Evolutionary conservation across 441 rosid species (phyloP), one percentile per base, ranked within the genome.

Genomic region (Viola pubescens): DNA sequence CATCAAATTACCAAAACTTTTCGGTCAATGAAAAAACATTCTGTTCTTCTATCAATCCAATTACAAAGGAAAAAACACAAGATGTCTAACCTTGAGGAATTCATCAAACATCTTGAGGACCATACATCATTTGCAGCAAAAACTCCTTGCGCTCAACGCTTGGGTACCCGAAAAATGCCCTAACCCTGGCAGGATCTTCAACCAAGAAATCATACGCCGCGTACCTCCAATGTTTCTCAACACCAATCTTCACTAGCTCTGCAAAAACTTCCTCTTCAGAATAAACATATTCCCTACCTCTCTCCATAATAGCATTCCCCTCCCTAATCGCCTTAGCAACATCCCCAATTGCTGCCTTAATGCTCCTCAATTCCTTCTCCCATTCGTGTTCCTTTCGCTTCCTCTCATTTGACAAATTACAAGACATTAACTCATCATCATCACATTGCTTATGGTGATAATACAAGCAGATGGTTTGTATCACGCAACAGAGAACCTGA

Each of bases 91-190:
- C 34, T 26, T 2, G 34, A 39, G 2, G 9, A 48, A 63, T 44
- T 10, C 56, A 49, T 57, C 41, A 57, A 9, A 37, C 14, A 4
- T 48, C 59, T 40, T 37, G 13, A 16, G 58, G 60, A 45, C 56
- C 72, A 60, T n/a, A 69, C 60, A 72, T 63, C 62, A 60, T 72
- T 41, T 56, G 54, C 6, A 59, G 48, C 68, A 68, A 56, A 50
- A 65, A 59, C 26, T 71, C 69, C 55, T 59, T 47, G 5, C 52
- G 60, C 57, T 62, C 73, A 43, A 58, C 67, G 34, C 13, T 59
- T 2, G 67, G 64, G 56, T 8, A 69, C 46, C 76, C 67, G 16
- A 69, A 75, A 44, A 70, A 64, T 0, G 70, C 65, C 48, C 65
- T 61, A 16, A 58, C 62, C 40, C 68, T 63, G 1, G 11, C 59